Base-by-base conservation (phyloP, 805 yeast species). In the Tetrapisispora taiwanensis region DNA sequence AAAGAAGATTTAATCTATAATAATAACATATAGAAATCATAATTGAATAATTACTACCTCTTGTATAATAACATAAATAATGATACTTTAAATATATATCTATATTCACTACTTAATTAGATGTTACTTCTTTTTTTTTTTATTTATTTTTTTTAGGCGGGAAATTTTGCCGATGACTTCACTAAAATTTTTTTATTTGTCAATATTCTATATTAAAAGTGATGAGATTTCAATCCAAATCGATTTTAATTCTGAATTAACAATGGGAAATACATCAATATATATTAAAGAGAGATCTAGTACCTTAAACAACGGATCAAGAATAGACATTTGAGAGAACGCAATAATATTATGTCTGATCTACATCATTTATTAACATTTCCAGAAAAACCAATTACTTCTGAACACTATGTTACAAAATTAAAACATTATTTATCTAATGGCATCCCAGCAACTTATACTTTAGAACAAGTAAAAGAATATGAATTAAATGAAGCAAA, bases 371-470 rank as follows among this genome's bases (percentile, higher is more conserved):
- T 82, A 32, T 44, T 82, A 79, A 60, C 69, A 56, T 39, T 73
- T 72, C 49, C 63, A 53, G 19, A 53, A 5, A 62, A 84, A 26
- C 90, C 90, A 2, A 69, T 84, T 18, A 59, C 69, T 1, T 48
- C 56, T 2, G 68, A 61, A 1, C 43, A 45, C 0, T 75, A 78
- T 52, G 42, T 77, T n/a, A 63, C 54, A 0, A 62, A 69, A 9
- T 60, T 86, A 37, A 68, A 66, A 36, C 60, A 53, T 39, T 74
- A 67, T 50, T 63, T 85, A 47, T 66, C 70, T 38, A 69, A 70
- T 22, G 95, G 94, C 1, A 77, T 86, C 13, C 94, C 95, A 7
- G 75, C 94, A 1, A 86, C 95, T 0, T 83, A 85, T 49, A 85
- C 95, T 0, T 59, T 81, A 10, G 92, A 84, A 60, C 94, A 85